Evolutionary conservation across 2,329 filamentous ascomycete genomes (phyloP).

Genomic region (Gliomastix tumulicola): DNA sequence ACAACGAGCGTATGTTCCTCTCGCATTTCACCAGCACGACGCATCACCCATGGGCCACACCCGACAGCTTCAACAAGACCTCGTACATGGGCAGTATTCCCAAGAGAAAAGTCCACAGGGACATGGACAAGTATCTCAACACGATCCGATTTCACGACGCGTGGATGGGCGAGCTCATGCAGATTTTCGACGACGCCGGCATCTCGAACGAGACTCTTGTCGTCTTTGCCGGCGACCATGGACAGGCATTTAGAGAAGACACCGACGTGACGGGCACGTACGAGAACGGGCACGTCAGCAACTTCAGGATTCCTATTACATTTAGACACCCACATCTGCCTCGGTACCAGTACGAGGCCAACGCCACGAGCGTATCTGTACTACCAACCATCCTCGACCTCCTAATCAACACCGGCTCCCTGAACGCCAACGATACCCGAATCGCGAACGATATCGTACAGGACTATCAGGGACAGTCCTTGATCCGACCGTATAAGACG

Average conservation of each 20-base stretch:
- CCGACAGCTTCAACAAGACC: slow-evolving; percentile 19
- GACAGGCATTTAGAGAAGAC: slow-evolving; percentile 33
- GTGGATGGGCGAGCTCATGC: slow-evolving; percentile 28
- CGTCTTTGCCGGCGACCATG: slow-evolving; percentile 35
- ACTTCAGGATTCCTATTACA: slow-evolving; percentile 32
- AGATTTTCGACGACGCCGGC: slow-evolving; percentile 30
- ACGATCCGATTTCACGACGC: slow-evolving; percentile 27
- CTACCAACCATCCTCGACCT: slow-evolving; percentile 37
- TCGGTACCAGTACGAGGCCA: slow-evolving; percentile 26
- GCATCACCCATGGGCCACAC: slow-evolving; percentile 34
- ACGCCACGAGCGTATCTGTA: slow-evolving; percentile 32
- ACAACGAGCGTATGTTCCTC: slow-evolving; percentile 22
- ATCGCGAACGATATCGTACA: slow-evolving; percentile 29
- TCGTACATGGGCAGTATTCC: slow-evolving; percentile 15
- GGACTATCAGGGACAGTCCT: slow-evolving; percentile 37
- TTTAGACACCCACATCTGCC: slow-evolving; percentile 35
- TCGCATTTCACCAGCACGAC: slow-evolving; percentile 26
- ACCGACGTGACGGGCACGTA: slow-evolving; percentile 26
- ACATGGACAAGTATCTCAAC: slow-evolving; percentile 32
- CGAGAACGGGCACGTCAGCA: slow-evolving; percentile 33
- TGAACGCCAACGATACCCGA: slow-evolving; percentile 19
- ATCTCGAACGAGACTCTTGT: slow-evolving; percentile 36
- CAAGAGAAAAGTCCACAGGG: slow-evolving; percentile 5
- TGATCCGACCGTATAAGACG: slow-evolving; percentile 30
- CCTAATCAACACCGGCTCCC: slow-evolving; percentile 27